These are phyloP conservation scores for Centella asiatica DNA, from an alignment of 129 eudicot species.

Conservation along the genomic window DNA sequence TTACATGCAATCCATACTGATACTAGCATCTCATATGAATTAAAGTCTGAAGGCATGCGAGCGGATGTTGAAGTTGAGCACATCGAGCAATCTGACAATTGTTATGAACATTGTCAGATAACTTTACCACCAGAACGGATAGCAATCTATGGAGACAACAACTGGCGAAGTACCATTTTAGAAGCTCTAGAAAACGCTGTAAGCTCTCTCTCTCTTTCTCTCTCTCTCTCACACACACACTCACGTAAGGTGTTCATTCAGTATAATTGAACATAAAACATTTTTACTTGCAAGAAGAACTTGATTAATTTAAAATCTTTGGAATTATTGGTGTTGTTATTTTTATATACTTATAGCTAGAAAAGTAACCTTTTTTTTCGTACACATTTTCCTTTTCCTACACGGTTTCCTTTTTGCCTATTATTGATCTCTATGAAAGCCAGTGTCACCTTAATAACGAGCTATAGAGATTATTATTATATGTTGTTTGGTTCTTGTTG, in stretches of 20 bases:
- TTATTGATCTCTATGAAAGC: no score
- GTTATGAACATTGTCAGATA: slow-evolving; percentile 24
- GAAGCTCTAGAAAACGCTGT: slow-evolving; percentile 49
- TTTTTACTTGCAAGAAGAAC: neutral
- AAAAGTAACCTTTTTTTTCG: no score
- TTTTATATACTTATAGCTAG: no score
- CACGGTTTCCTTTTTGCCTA: no score
- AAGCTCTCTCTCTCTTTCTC: slow-evolving; percentile 19
- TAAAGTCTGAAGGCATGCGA: slow-evolving; percentile 29
- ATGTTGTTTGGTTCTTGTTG: neutral
- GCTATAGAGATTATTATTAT: no score
- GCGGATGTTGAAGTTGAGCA: slow-evolving; percentile 19
- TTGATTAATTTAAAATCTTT: no score
- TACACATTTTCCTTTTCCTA: no score
- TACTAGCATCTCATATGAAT: slow-evolving; percentile 60
- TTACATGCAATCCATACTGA: slow-evolving; percentile 65
- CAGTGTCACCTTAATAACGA: no score
- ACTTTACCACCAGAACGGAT: slow-evolving; percentile 55
- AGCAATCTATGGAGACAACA: slow-evolving; percentile 69
- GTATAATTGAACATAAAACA: neutral
- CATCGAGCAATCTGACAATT: slow-evolving; percentile 7
- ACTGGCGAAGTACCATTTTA: slow-evolving; percentile 52
- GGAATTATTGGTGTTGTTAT: no score
- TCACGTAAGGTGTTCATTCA: neutral
- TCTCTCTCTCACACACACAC: neutral